A percentile compares a stretch with the other conserved stretches of the same genome.
phyloP scores from a whole-genome alignment of 306 rosid genomes.

The Rubus parviflorus region DNA sequence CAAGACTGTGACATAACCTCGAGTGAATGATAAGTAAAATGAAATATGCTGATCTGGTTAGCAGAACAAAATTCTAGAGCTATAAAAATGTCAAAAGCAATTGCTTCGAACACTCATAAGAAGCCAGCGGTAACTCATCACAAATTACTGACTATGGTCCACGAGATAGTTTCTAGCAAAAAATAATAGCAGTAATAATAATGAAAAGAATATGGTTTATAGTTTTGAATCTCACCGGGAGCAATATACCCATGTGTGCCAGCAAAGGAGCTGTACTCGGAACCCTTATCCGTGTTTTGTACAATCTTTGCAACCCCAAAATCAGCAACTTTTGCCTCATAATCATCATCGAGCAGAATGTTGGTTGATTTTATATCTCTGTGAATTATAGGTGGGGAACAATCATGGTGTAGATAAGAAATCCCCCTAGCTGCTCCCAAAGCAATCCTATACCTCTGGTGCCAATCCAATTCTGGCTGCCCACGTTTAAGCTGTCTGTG shows the following conservation, averaged over 20 bases:
- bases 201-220: background rate
- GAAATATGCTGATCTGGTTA: background rate
- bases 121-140: background rate
- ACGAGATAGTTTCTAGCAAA: background rate
- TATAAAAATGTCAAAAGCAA: background rate
- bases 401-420: constrained; percentile 92
- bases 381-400: constrained; percentile 78
- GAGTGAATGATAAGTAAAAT: background rate
- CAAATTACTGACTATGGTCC: background rate
- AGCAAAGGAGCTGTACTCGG: constrained; percentile 64
- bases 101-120: background rate
- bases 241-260: constrained; percentile 98
- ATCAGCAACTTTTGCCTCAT: constrained; percentile 90
- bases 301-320: constrained; percentile 89
- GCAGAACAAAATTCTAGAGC: background rate
- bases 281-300: constrained; percentile 47
- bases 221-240: constrained; percentile 67
- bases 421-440: constrained; percentile 90
- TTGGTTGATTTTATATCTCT: constrained; percentile 92
- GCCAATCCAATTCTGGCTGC: constrained; percentile 65
- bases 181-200: background rate
- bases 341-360: constrained; percentile 73
- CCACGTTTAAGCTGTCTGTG: constrained; percentile 59
- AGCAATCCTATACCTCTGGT: constrained; percentile 72
- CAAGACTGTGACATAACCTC: background rate